Percentiles rank a stretch among this genome's conserved stretches.
These are phyloP conservation scores for Saccharomycopsis olivae DNA, from an alignment of 805 yeast species.

Conservation along the genomic window DNA sequence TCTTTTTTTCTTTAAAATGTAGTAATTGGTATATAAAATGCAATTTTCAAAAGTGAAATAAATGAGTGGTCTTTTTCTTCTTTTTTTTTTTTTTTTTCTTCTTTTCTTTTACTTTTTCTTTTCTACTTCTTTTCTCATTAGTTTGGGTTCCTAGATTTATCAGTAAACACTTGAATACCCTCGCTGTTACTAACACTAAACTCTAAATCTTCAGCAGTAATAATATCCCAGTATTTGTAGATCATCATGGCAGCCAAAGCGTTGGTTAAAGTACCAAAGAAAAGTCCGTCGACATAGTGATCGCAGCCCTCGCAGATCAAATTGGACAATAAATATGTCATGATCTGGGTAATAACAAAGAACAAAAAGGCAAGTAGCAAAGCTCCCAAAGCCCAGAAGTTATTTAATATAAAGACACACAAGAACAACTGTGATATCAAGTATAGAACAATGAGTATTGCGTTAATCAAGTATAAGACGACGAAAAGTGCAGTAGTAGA, in stretches of 20 bases:
- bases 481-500: constrained; percentile 63
- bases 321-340: constrained; percentile 59
- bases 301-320: constrained; percentile 58
- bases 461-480: constrained; percentile 63
- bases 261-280: constrained; percentile 75
- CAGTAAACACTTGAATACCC: too few relatives aligned
- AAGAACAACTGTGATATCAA: constrained; percentile 58
- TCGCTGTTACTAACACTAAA: constrained; percentile 59
- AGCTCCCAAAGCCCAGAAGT: constrained; percentile 90
- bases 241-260: constrained; percentile 86
- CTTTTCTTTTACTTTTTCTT: too few relatives aligned
- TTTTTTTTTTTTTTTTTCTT: too few relatives aligned
- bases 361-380: constrained; percentile 57
- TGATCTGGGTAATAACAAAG: constrained; percentile 71
- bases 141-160: too few relatives aligned
- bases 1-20: too few relatives aligned
- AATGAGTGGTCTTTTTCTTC: too few relatives aligned
- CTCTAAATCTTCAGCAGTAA: constrained; percentile 90
- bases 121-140: too few relatives aligned
- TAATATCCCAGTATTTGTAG: constrained; percentile 93
- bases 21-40: too few relatives aligned
- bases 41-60: too few relatives aligned
- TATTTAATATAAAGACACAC: constrained; percentile 55
- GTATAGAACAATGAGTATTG: constrained; percentile 50
- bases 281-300: constrained; percentile 86